Percentiles rank a stretch among this genome's conserved stretches.
Conservation (phyloP, 1,284 basidiomycete species). For the Agroathelia rolfsii region DNA sequence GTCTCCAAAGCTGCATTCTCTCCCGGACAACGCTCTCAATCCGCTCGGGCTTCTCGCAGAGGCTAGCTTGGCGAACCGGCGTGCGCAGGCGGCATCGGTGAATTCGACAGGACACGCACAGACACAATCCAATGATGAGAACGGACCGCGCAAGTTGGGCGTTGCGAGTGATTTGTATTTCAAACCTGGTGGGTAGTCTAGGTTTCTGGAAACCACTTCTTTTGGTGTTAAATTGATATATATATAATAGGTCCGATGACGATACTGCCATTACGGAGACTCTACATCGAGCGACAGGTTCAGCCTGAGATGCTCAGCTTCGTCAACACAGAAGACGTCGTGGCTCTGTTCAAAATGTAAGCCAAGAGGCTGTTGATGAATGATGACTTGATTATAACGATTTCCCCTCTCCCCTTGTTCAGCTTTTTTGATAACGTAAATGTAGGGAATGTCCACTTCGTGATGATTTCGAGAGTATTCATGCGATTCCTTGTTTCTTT, state of each 20-base stretch:
- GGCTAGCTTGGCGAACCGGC: conserved; percentile 80
- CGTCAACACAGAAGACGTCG: conserved; percentile 74
- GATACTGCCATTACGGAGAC: conserved; percentile 72
- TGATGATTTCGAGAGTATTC: too few relatives aligned
- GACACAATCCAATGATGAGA: conserved; percentile 18
- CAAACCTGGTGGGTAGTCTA: conserved; percentile 62
- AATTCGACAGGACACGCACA: conserved; percentile 21
- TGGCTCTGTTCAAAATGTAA: conserved; percentile 87
- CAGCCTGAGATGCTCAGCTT: conserved; percentile 88
- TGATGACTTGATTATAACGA: conserved; percentile 9
- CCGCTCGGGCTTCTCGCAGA: conserved; percentile 87
- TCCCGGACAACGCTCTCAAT: conserved; percentile 87
- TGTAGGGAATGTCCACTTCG: conserved; percentile 32
- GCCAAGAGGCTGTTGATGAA: conserved; percentile 24
- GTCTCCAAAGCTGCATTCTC: conserved; percentile 74
- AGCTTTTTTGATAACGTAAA: conserved; percentile 75
- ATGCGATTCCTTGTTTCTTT: conserved; percentile 9
- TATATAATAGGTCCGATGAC: conserved; percentile 65
- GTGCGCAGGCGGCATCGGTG: conserved; percentile 28
- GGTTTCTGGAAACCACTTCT: conserved; percentile 1
- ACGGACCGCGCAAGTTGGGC: conserved; percentile 43
- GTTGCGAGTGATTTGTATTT: conserved; percentile 91
- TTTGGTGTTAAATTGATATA: too few relatives aligned
- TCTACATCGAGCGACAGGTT: conserved; percentile 84
- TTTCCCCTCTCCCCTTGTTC: conserved; percentile 10